These are phyloP conservation scores for Allomyces macrogynus DNA, from an alignment of 192 early-diverging fungal genomes.

Conservation along the genomic window DNA sequence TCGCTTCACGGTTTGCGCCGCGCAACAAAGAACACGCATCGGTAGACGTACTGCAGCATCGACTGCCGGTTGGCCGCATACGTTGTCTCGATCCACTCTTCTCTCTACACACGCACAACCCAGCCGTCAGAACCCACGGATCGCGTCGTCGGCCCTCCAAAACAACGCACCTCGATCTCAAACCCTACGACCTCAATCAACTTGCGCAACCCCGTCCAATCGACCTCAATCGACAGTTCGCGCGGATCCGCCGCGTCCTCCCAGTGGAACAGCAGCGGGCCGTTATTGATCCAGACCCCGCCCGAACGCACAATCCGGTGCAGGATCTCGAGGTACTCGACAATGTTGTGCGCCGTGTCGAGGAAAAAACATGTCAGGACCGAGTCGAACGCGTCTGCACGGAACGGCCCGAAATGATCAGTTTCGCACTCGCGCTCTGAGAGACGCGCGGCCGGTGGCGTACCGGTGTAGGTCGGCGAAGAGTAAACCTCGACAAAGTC, in stretches of 20 bases:
- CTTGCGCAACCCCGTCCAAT: slow-evolving; percentile 55
- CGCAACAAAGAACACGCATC: slow-evolving; percentile 29
- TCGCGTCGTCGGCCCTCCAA: not conserved
- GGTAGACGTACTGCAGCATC: slow-evolving; percentile 73
- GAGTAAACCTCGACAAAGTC: slow-evolving; percentile 87
- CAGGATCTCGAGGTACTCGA: slow-evolving; percentile 73
- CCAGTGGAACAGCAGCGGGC: slow-evolving; percentile 85
- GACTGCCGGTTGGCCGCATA: slow-evolving; percentile 54
- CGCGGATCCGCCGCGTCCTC: slow-evolving; percentile 44
- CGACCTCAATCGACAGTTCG: slow-evolving; percentile 73
- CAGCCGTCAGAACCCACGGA: not conserved
- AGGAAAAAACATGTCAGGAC: slow-evolving; percentile 94
- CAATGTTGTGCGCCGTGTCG: slow-evolving; percentile 83
- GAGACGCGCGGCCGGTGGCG: no score
- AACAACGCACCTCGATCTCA: slow-evolving; percentile 29
- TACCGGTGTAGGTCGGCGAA: not conserved
- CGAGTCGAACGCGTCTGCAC: slow-evolving; percentile 51
- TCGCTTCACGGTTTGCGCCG: no score
- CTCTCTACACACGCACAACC: slow-evolving; percentile 15
- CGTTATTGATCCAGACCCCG: slow-evolving; percentile 69
- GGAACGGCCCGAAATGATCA: slow-evolving; percentile 1
- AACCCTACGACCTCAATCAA: slow-evolving; percentile 46
- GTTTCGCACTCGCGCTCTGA: not conserved
- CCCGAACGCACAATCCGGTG: slow-evolving; percentile 50
- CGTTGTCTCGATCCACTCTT: slow-evolving; percentile 34